phyloP scores from a whole-genome alignment of 495 filamentous ascomycete species.

The Neurospora sp. region DNA sequence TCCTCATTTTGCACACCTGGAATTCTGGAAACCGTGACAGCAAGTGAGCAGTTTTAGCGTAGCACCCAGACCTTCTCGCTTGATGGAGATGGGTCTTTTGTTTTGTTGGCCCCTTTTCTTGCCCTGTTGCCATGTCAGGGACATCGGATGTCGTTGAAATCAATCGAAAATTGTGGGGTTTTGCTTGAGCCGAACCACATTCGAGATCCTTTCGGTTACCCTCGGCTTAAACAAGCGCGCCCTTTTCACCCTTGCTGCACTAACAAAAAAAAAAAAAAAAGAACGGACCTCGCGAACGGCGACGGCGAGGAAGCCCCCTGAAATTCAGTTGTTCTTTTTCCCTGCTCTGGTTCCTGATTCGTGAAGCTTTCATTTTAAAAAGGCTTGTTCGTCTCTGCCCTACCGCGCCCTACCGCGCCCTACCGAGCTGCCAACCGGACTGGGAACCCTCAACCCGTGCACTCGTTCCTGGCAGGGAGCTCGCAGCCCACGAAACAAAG shows the following conservation, averaged over 20 bases:
- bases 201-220: neutral
- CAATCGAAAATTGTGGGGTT: neutral
- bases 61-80: neutral
- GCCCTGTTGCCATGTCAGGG: neutral
- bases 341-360: neutral
- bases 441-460: neutral
- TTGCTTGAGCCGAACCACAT: neutral
- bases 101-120: neutral
- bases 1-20: neutral
- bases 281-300: neutral
- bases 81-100: neutral
- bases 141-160: neutral
- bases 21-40: neutral
- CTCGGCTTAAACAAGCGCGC: neutral
- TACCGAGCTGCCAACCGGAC: neutral
- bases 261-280: neutral
- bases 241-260: neutral
- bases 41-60: neutral
- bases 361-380: neutral
- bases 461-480: neutral
- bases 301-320: neutral
- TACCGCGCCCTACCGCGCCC: neutral
- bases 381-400: neutral
- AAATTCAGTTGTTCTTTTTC: neutral
- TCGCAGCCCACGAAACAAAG: neutral